phyloP scores from a whole-genome alignment of 2,329 filamentous ascomycete species.

The Colletotrichum nymphaeae region DNA sequence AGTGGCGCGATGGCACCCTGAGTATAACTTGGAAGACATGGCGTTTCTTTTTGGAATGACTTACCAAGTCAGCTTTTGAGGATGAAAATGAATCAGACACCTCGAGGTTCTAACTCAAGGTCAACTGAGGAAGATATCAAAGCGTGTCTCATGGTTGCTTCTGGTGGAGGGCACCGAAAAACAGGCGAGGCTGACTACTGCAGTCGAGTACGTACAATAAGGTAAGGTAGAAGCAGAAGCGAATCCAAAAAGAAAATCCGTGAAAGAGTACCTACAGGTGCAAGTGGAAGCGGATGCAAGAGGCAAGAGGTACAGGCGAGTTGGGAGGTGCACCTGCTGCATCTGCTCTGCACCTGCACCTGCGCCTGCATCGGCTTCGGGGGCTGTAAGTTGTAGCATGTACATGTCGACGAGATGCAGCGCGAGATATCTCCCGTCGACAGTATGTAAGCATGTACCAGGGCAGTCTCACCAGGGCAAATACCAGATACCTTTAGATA shows the following conservation, averaged over 20 bases:
- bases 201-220: too few species aligned
- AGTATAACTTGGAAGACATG: not conserved
- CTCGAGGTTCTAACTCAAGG: not conserved
- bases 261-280: not conserved
- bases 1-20: slow-evolving; percentile 3
- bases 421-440: not conserved
- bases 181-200: not conserved
- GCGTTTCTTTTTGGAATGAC: not conserved
- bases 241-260: not conserved
- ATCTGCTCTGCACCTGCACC: not conserved
- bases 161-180: not conserved
- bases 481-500: not conserved
- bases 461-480: not conserved
- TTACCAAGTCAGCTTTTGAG: not conserved
- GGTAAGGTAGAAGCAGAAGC: not conserved
- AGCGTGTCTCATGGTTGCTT: slow-evolving; percentile 9
- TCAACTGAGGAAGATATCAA: not conserved
- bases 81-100: not conserved
- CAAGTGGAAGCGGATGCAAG: not conserved
- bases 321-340: not conserved
- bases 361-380: not conserved
- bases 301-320: not conserved
- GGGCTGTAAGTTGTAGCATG: not conserved
- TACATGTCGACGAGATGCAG: not conserved
- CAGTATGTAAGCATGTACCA: not conserved